Conservation (phyloP, 371 early-diverging fungal species). For the Lichtheimia corymbifera region DNA sequence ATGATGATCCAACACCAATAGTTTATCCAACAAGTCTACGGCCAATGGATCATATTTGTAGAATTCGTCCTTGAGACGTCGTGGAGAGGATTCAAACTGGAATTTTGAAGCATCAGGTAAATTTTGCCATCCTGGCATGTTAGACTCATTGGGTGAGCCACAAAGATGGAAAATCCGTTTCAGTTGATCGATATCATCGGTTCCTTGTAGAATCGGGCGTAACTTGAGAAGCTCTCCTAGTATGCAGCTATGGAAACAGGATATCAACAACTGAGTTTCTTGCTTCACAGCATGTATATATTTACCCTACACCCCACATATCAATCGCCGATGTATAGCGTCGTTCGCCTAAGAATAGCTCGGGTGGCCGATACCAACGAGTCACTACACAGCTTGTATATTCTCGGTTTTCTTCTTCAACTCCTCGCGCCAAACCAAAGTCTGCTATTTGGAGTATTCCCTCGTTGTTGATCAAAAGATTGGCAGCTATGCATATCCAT, state of each 20-base stretch:
- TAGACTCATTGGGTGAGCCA: constrained; percentile 77
- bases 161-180: constrained; percentile 79
- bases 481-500: constrained; percentile 65
- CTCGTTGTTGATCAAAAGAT: constrained; percentile 83
- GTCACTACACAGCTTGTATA: constrained; percentile 96
- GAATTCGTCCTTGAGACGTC: constrained; percentile 62
- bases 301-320: constrained; percentile 97
- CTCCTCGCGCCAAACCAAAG: constrained; percentile 88
- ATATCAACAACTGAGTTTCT: neutral
- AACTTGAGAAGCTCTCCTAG: constrained; percentile 83
- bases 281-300: constrained; percentile 1
- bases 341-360: constrained; percentile 88
- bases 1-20: constrained; percentile 76
- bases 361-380: constrained; percentile 98
- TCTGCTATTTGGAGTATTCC: constrained; percentile 89
- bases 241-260: constrained; percentile 59
- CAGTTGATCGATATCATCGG: constrained; percentile 80
- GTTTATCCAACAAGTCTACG: constrained; percentile 74
- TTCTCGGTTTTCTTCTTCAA: constrained; percentile 60
- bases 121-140: constrained; percentile 70
- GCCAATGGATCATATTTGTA: constrained; percentile 50
- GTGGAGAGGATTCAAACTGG: constrained; percentile 41
- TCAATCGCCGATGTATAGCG: constrained; percentile 91
- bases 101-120: constrained; percentile 63
- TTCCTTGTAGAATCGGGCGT: constrained; percentile 80